These are phyloP conservation scores for Austroboletus sp. DNA, from an alignment of 1,284 basidiomycete species.

Conservation along the genomic window DNA sequence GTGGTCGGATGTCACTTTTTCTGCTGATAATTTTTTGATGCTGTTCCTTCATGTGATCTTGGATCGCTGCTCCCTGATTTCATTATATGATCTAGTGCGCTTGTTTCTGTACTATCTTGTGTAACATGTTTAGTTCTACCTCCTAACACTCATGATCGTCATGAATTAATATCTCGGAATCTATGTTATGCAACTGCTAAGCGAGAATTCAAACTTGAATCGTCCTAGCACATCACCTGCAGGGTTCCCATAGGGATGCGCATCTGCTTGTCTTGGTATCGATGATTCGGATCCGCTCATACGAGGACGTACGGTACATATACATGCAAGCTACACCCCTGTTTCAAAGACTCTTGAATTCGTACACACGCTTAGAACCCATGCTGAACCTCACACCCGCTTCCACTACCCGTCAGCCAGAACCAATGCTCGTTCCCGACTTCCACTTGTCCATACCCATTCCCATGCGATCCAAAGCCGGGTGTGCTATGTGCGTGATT, in stretches of 20 bases:
- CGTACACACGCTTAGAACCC: constrained; percentile 1
- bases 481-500: constrained; percentile 15
- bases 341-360: neutral
- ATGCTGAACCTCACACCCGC: constrained; percentile 1
- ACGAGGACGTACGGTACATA: too few relatives aligned
- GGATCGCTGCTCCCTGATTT: neutral
- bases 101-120: neutral
- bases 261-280: too few relatives aligned
- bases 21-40: neutral
- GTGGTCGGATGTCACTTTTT: neutral
- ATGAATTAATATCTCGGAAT: neutral
- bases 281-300: too few relatives aligned
- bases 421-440: constrained; percentile 23
- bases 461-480: constrained; percentile 15
- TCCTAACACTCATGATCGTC: neutral
- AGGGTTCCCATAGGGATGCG: too few relatives aligned
- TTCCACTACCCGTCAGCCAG: constrained; percentile 17
- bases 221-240: too few relatives aligned
- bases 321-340: too few relatives aligned
- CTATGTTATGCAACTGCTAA: too few relatives aligned
- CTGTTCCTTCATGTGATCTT: neutral
- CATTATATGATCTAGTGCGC: neutral
- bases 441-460: constrained; percentile 21
- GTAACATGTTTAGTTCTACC: neutral
- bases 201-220: too few relatives aligned